phyloP scores from a whole-genome alignment of 352 stramenopile genomes.

The Thalassiosira pacifica region DNA sequence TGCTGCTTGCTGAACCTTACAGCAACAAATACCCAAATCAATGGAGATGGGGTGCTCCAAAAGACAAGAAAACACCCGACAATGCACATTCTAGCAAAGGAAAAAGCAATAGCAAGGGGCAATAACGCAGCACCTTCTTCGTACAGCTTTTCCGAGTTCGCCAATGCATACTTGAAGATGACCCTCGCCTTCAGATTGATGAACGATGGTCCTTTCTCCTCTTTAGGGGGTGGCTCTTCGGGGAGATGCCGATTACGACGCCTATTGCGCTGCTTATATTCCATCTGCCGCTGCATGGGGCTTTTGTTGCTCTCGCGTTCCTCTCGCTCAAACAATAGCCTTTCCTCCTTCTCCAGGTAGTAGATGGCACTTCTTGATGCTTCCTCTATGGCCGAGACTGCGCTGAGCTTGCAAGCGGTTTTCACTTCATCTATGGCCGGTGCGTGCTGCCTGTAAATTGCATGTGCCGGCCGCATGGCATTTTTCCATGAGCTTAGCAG shows the following conservation, averaged over 20 bases:
- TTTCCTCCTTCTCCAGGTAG: constrained; percentile 30
- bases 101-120: constrained; percentile 19
- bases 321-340: constrained; percentile 10
- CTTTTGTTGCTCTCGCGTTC: constrained; percentile 9
- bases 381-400: constrained; percentile 47
- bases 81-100: constrained; percentile 3
- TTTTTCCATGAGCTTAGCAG: constrained; percentile 15
- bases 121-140: neutral
- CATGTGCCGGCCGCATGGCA: neutral
- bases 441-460: constrained; percentile 21
- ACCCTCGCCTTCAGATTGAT: constrained; percentile 31
- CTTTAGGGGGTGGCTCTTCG: neutral
- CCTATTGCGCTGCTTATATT: neutral
- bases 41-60: constrained; percentile 20
- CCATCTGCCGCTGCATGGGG: neutral
- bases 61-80: constrained; percentile 23
- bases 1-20: constrained; percentile 8
- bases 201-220: too few relatives aligned
- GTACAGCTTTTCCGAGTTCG: constrained; percentile 28
- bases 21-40: constrained; percentile 33
- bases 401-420: constrained; percentile 13
- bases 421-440: constrained; percentile 29
- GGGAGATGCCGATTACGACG: neutral
- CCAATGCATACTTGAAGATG: constrained; percentile 30
- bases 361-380: constrained; percentile 24